These are phyloP conservation scores for Chrysosphaeria jannelii DNA, from an alignment of 2,329 filamentous ascomycete species.

Conservation along the genomic window DNA sequence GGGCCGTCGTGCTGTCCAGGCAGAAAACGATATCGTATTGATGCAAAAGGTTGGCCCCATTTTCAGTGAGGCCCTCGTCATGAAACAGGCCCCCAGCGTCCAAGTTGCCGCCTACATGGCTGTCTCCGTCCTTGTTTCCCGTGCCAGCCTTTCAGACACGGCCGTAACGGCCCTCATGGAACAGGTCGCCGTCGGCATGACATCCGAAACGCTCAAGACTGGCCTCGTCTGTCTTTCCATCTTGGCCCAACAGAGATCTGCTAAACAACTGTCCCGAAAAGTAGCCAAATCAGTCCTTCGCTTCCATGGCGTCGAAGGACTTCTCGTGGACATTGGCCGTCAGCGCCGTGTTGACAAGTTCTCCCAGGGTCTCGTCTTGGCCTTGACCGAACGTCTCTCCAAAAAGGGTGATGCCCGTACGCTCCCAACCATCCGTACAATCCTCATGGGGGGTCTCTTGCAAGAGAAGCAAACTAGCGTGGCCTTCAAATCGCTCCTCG, in stretches of 20 bases:
- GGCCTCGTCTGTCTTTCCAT: constrained; percentile 57
- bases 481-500: constrained; percentile 32
- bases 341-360: constrained; percentile 41
- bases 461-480: constrained; percentile 31
- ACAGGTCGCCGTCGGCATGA: constrained; percentile 52
- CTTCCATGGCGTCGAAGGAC: constrained; percentile 24
- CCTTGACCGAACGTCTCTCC: constrained; percentile 27
- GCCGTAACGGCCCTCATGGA: constrained; percentile 76
- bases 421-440: constrained; percentile 26
- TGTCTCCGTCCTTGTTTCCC: constrained; percentile 56
- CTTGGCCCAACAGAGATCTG: constrained; percentile 48
- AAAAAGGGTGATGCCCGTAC: constrained; percentile 27
- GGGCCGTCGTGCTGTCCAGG: constrained; percentile 44
- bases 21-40: constrained; percentile 54
- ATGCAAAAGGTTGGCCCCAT: constrained; percentile 34
- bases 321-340: constrained; percentile 28
- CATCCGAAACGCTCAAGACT: constrained; percentile 35
- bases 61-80: constrained; percentile 46
- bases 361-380: constrained; percentile 38
- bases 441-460: constrained; percentile 27
- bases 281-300: constrained; percentile 40
- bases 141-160: constrained; percentile 47
- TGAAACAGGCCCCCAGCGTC: constrained; percentile 47
- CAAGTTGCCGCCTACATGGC: constrained; percentile 83
- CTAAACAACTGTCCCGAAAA: constrained; percentile 34